Evolutionary conservation across 2,329 filamentous ascomycete species (phyloP).

Genomic region (Aspergillus glaucus): DNA sequence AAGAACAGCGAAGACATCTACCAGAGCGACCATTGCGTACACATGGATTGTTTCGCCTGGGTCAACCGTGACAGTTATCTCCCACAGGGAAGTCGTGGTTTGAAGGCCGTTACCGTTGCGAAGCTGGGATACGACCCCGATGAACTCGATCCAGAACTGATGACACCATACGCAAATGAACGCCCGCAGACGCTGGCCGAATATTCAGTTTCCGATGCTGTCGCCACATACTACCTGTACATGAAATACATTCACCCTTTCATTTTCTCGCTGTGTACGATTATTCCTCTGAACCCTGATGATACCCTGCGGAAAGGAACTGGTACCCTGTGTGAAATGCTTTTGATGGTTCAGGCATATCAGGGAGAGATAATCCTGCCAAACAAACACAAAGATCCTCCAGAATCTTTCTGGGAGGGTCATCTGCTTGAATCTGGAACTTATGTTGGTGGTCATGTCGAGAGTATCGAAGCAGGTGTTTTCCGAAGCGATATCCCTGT

Average conservation of each 20-base stretch:
- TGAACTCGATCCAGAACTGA: slow-evolving; percentile 92
- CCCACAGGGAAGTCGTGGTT: slow-evolving; percentile 89
- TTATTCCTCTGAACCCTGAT: slow-evolving; percentile 86
- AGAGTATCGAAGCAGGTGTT: slow-evolving; percentile 97
- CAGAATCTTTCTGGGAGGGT: slow-evolving; percentile 93
- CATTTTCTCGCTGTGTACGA: slow-evolving; percentile 96
- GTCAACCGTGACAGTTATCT: slow-evolving; percentile 98
- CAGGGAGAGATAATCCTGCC: slow-evolving; percentile 84
- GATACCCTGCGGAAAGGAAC: slow-evolving; percentile 93
- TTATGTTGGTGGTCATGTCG: slow-evolving; percentile 96
- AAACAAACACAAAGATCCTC: slow-evolving; percentile 88
- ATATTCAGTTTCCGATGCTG: slow-evolving; percentile 97
- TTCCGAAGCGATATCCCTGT: slow-evolving; percentile 94
- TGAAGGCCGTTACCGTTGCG: slow-evolving; percentile 95
- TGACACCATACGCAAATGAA: slow-evolving; percentile 84
- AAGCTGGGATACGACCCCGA: slow-evolving; percentile 98
- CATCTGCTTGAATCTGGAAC: slow-evolving; percentile 95
- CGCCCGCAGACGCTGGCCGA: slow-evolving; percentile 90
- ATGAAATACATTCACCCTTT: slow-evolving; percentile 99
- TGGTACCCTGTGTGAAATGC: slow-evolving; percentile 97
- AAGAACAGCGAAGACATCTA: slow-evolving; percentile 96
- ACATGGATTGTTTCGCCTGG: slow-evolving; percentile 99
- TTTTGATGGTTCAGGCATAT: slow-evolving; percentile 98
- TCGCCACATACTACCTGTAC: slow-evolving; percentile 97
- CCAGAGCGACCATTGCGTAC: slow-evolving; percentile 89